Evolutionary conservation across 2,329 filamentous ascomycete species (phyloP).

Genomic region (Aureobasidium mangrovei): DNA sequence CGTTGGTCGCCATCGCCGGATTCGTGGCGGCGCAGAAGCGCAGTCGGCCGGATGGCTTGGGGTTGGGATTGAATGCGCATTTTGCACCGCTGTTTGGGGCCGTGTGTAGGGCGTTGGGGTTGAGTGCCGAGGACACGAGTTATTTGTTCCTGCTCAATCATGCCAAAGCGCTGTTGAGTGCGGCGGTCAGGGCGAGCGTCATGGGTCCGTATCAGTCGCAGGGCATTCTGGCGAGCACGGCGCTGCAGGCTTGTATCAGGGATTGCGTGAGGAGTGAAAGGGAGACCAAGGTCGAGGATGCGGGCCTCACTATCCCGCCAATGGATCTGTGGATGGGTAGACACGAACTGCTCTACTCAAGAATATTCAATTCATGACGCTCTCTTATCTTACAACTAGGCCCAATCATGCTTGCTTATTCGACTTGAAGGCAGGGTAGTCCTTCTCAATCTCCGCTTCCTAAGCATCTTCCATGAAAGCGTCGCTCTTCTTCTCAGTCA

Average conservation of each 20-base stretch:
- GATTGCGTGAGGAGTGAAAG: slow-evolving; percentile 53
- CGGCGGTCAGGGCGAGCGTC: slow-evolving; percentile 66
- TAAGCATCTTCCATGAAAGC: slow-evolving; percentile 3
- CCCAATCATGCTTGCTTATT: neutral
- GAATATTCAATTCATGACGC: slow-evolving; percentile 71
- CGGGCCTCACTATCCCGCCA: slow-evolving; percentile 65
- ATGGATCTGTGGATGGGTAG: slow-evolving; percentile 78
- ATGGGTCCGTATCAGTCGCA: slow-evolving; percentile 77
- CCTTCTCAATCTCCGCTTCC: neutral
- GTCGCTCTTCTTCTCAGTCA: neutral
- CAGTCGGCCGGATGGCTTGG: neutral
- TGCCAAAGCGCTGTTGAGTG: slow-evolving; percentile 65
- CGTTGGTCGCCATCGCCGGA: neutral
- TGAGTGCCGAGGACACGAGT: slow-evolving; percentile 54
- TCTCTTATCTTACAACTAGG: neutral
- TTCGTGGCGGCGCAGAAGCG: neutral
- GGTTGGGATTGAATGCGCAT: slow-evolving; percentile 43
- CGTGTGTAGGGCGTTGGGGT: slow-evolving; percentile 52
- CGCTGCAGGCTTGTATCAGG: slow-evolving; percentile 50
- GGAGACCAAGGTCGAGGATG: slow-evolving; percentile 51
- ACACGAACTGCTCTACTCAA: slow-evolving; percentile 74
- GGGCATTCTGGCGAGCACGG: slow-evolving; percentile 54
- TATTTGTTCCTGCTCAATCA: slow-evolving; percentile 72
- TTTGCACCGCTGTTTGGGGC: slow-evolving; percentile 63
- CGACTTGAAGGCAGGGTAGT: neutral